Conservation (phyloP, 129 eudicot genomes). For the Oenanthe sinensis region DNA sequence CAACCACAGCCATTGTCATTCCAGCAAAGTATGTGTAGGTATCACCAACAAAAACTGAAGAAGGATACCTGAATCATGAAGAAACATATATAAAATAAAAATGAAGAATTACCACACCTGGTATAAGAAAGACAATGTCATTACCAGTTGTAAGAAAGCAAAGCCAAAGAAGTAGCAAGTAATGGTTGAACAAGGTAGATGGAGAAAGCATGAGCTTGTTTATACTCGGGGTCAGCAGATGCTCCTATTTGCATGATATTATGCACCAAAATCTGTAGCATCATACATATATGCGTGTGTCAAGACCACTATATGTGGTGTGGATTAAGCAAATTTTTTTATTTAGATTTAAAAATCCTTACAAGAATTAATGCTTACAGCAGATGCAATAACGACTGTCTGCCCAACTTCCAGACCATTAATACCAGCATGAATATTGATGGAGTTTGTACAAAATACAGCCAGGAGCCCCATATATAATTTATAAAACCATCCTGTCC, state of each 20-base stretch:
- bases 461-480: conserved; percentile 95
- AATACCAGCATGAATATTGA: conserved; percentile 95
- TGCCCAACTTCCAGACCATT: conserved; percentile 99
- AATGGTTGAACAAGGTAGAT: conserved; percentile 90
- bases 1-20: conserved; percentile 97
- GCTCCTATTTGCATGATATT: conserved; percentile 94
- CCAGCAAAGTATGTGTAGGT: conserved; percentile 97
- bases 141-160: conserved; percentile 95
- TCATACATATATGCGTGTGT: conserved; percentile 11
- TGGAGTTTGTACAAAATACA: conserved; percentile 90
- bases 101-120: background rate
- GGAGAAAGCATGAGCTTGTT: conserved; percentile 97
- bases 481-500: conserved; percentile 83
- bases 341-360: conserved; percentile 1
- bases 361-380: conserved; percentile 55
- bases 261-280: conserved; percentile 73
- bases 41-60: conserved; percentile 98
- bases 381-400: conserved; percentile 86
- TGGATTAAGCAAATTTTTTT: background rate
- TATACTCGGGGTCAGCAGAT: conserved; percentile 60
- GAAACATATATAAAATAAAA: background rate
- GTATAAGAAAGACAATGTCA: background rate
- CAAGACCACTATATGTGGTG: conserved; percentile 8
- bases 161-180: conserved; percentile 88
- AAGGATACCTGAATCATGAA: conserved; percentile 67